These are phyloP conservation scores for Zoysia pacifica DNA, from an alignment of 176 grass and related monocot species.

Conservation along the genomic window DNA sequence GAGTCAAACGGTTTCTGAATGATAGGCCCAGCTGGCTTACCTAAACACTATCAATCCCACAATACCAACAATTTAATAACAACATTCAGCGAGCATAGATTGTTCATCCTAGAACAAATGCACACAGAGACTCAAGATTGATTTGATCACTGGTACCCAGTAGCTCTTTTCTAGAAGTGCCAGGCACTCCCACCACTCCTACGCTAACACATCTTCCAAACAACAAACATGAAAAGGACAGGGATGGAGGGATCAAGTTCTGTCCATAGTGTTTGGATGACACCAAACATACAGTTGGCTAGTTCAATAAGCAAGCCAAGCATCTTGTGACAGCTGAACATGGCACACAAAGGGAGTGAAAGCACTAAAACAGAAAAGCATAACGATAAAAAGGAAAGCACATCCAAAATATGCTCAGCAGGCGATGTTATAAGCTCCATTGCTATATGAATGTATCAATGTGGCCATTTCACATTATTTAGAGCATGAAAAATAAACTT, in stretches of 20 bases:
- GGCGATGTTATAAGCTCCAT: background rate
- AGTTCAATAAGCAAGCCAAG: slow-evolving; percentile 40
- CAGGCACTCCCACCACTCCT: background rate
- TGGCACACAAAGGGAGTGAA: slow-evolving; percentile 11
- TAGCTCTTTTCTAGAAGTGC: background rate
- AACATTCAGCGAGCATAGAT: background rate
- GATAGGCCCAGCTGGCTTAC: background rate
- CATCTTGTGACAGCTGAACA: slow-evolving; percentile 41
- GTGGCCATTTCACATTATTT: slow-evolving; percentile 24
- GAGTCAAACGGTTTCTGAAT: background rate
- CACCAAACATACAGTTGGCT: slow-evolving; percentile 12
- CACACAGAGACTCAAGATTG: background rate
- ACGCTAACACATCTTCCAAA: background rate
- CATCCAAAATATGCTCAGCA: slow-evolving; percentile 1
- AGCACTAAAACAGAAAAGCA: slow-evolving; percentile 17
- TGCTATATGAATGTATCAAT: background rate
- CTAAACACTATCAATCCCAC: background rate
- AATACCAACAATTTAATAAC: background rate
- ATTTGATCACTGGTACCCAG: background rate
- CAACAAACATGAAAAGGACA: background rate
- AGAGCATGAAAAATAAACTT: slow-evolving; percentile 31
- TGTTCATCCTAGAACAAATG: background rate
- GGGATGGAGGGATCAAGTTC: background rate
- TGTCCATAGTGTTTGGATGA: background rate
- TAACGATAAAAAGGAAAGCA: slow-evolving; percentile 32